These are phyloP conservation scores for Trichoderma hamatum DNA, from an alignment of 2,329 filamentous ascomycete genomes.

Conservation along the genomic window DNA sequence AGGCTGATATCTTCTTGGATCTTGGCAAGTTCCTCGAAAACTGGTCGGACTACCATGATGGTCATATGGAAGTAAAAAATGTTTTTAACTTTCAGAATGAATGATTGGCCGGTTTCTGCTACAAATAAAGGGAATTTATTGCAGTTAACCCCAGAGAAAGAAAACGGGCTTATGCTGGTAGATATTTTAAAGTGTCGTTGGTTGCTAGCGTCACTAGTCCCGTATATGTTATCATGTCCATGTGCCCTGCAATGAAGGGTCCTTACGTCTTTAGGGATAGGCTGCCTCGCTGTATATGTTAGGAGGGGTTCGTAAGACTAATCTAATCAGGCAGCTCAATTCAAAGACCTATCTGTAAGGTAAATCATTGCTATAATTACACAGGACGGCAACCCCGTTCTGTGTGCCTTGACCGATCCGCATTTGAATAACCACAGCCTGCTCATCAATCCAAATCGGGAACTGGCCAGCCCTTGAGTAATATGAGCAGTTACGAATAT, in stretches of 20 bases:
- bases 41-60: background rate
- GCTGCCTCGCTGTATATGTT: background rate
- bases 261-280: background rate
- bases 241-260: background rate
- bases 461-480: too few species aligned
- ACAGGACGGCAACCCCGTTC: background rate
- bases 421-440: background rate
- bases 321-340: background rate
- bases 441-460: background rate
- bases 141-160: background rate
- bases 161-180: background rate
- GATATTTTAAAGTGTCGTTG: background rate
- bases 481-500: too few species aligned
- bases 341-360: background rate
- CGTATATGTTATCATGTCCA: background rate
- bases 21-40: background rate
- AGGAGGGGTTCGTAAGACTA: background rate
- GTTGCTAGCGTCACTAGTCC: background rate
- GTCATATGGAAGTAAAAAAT: background rate
- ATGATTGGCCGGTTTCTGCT: background rate
- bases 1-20: too few species aligned
- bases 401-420: background rate
- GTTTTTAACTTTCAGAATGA: too few species aligned
- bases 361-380: background rate
- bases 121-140: background rate